Percentiles rank a stretch among this genome's conserved stretches.
Evolutionary conservation across 75 land plant species (phyloP).

Genomic region (Pinus tabuliformis): DNA sequence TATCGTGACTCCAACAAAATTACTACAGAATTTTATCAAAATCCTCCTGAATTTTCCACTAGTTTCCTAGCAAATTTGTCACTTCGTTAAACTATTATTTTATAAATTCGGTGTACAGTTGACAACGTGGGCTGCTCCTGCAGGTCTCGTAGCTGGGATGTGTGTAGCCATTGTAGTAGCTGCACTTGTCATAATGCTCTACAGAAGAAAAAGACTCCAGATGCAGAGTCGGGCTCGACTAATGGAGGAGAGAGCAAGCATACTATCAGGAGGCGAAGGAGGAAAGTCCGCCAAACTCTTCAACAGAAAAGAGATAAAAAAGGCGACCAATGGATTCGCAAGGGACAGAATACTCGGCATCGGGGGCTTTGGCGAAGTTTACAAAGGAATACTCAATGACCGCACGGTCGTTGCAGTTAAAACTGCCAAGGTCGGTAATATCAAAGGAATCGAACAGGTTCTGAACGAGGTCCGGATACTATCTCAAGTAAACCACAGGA

Average conservation of each 20-base stretch:
- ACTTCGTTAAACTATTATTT: too few species aligned
- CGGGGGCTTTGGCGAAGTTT: too few species aligned
- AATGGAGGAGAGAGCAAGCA: slow-evolving; percentile 32
- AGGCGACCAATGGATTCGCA: slow-evolving; percentile 28
- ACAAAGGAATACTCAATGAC: slow-evolving; percentile 8
- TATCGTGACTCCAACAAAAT: too few species aligned
- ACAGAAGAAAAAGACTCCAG: slow-evolving; percentile 27
- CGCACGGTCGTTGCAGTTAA: slow-evolving; percentile 63
- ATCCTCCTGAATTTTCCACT: too few species aligned
- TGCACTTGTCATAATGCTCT: slow-evolving; percentile 12
- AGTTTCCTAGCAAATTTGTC: too few species aligned
- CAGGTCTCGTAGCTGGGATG: slow-evolving; percentile 35
- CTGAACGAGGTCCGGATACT: slow-evolving; percentile 23
- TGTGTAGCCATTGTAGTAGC: slow-evolving; percentile 1
- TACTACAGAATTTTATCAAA: too few species aligned
- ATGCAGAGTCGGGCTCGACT: slow-evolving; percentile 36
- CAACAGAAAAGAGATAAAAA: slow-evolving; percentile 51
- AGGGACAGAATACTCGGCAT: too few species aligned
- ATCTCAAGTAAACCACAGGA: slow-evolving; percentile 61
- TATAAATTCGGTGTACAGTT: not conserved
- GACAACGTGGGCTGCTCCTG: not conserved
- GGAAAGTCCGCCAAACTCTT: slow-evolving; percentile 49
- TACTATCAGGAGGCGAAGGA: slow-evolving; percentile 36
- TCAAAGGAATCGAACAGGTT: too few species aligned
- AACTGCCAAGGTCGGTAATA: not conserved